These are phyloP conservation scores for Phragmites australis DNA, from an alignment of 176 grass and related monocot genomes.

Conservation along the genomic window DNA sequence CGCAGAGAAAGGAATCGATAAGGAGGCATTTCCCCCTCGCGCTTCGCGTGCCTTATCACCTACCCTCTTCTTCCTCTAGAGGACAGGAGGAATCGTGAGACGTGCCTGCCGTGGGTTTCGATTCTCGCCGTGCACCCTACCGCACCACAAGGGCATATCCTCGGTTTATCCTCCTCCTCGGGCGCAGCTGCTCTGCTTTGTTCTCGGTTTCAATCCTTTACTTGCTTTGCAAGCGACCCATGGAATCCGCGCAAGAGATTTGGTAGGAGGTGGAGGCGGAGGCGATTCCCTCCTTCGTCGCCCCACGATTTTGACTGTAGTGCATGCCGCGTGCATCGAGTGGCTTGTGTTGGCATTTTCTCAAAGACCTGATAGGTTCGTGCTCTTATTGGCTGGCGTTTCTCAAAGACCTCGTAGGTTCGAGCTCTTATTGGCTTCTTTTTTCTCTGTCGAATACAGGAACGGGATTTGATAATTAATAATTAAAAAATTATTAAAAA, in stretches of 20 bases:
- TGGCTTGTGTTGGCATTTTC: not conserved
- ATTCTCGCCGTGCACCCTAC: not conserved
- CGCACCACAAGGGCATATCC: conserved; percentile 2
- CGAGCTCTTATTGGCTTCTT: no score
- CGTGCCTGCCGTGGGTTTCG: not conserved
- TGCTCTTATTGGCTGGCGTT: not conserved
- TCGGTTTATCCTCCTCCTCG: conserved; percentile 2
- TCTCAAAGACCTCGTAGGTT: no score
- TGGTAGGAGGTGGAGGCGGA: not conserved
- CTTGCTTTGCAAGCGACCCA: conserved; percentile 21
- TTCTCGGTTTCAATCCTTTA: not conserved
- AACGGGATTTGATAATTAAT: no score
- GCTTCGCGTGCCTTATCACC: conserved; percentile 16
- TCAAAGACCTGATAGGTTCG: not conserved
- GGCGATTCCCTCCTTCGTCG: not conserved
- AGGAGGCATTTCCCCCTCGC: not conserved
- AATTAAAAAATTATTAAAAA: no score
- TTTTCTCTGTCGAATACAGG: no score
- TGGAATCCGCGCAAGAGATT: conserved; percentile 19
- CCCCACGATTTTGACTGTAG: not conserved
- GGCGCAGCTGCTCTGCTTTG: not conserved
- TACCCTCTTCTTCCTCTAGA: not conserved
- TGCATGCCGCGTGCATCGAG: not conserved
- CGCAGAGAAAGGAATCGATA: not conserved
- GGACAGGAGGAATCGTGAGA: not conserved